Evolutionary conservation across 176 grass and related monocot genomes (phyloP), one percentile per base, ranked within the genome.

Genomic region (Triticum dicoccoides): DNA sequence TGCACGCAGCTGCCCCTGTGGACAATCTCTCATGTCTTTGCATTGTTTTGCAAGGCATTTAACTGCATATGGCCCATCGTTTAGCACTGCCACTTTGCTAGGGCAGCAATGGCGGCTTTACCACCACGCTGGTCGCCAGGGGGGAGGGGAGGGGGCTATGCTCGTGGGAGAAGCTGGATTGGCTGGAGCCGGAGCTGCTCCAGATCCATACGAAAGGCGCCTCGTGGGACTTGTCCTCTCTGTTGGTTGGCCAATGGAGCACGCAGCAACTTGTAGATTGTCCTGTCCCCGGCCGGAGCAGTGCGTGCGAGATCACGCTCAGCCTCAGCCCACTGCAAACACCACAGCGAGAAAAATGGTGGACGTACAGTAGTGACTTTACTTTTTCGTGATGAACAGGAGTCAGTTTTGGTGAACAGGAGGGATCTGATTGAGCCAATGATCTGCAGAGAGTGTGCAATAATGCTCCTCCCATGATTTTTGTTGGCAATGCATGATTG

Each of bases 181-280:
- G 76, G 49, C 14, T 15, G 44, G 49, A 52, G 80, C 83, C 67
- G 80, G 67, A 78, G 83, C 65, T 3, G 65, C 73, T 76, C 73
- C 80, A 76, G 84, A 87, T 83, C 90, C 75, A 83, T 0, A 58
- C 5, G 78, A 75, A 35, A 84, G 75, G 38, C 9, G 49, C 41
- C 15, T 35, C 71, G 42, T 73, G 58, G 86, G 87, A 84, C 66
- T 73, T 87, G 84, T 88, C 86, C 52, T 85, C 89, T 76, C 89
- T 24, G 77, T 34, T 80, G 69, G 27, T 84, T 84, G 71, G 70
- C 42, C 81, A 80, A 20, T 84, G 13, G 21, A 79, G 72, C 86
- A 81, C 33, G 72, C 83, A 87, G 54, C 76, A 87, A 87, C 84
- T 85, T 72, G 84, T 87, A 25, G 37, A 58, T 87, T 82, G 84